A percentile compares a stretch with the other conserved stretches of the same genome.
Conservation (phyloP, 2,329 filamentous ascomycete species). For the Basipetospora chlamydospora region DNA sequence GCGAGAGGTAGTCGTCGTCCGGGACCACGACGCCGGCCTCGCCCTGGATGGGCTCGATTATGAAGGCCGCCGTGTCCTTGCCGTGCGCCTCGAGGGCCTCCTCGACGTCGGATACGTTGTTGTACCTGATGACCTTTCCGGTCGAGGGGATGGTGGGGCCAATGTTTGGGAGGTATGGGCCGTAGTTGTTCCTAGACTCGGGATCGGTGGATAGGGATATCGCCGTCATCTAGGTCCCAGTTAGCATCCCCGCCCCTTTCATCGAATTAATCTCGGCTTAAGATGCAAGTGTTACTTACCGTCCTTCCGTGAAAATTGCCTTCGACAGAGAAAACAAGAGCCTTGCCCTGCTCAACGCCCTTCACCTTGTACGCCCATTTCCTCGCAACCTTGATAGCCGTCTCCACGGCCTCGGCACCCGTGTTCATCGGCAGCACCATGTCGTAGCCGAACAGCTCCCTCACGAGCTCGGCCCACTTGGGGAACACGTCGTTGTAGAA, state of each 20-base stretch:
- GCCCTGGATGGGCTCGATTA: constrained; percentile 93
- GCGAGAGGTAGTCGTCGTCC: constrained; percentile 70
- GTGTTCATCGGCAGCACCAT: constrained; percentile 99
- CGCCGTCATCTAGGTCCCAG: constrained; percentile 57
- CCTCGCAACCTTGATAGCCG: constrained; percentile 84
- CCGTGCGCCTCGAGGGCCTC: constrained; percentile 68
- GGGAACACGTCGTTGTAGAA: constrained; percentile 99
- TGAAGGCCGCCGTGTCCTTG: constrained; percentile 75
- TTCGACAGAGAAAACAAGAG: constrained; percentile 66
- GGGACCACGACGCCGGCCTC: constrained; percentile 95
- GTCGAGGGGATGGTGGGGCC: constrained; percentile 65
- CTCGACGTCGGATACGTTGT: constrained; percentile 69
- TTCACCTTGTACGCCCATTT: constrained; percentile 99
- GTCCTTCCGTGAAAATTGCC: constrained; percentile 97
- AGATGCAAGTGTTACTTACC: constrained; percentile 34
- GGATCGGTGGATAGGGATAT: constrained; percentile 92
- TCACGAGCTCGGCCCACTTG: constrained; percentile 85
- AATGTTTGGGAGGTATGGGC: constrained; percentile 83
- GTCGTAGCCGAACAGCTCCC: constrained; percentile 80
- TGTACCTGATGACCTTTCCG: constrained; percentile 65
- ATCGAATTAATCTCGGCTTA: not conserved
- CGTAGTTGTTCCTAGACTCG: constrained; percentile 93
- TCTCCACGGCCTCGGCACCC: constrained; percentile 90
- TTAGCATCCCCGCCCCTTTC: constrained; percentile 4
- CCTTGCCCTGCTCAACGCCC: constrained; percentile 71